Percentiles rank a stretch among this genome's conserved stretches.
Evolutionary conservation across 208 protist species (phyloP).

Genomic region (Crithidia thermophila): DNA sequence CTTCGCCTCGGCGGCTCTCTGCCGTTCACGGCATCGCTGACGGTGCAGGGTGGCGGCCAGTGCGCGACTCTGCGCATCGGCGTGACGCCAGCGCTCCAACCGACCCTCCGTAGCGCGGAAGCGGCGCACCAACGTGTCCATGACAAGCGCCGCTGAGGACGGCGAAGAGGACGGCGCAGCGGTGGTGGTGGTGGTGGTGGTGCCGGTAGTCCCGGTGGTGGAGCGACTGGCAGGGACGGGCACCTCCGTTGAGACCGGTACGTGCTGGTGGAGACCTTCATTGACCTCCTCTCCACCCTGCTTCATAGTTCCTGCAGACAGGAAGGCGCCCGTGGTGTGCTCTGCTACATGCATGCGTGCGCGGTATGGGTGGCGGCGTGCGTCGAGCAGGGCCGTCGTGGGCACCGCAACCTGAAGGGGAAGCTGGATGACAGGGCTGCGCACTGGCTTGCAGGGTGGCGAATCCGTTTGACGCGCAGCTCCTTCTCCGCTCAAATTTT

Average conservation of each 20-base stretch:
- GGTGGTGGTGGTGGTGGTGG: background rate
- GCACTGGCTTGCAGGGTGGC: background rate
- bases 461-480: too few relatives aligned
- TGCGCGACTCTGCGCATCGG: background rate
- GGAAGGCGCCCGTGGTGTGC: too few relatives aligned
- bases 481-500: too few relatives aligned
- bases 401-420: background rate
- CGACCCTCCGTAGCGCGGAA: constrained; percentile 26
- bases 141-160: constrained; percentile 12
- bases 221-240: background rate
- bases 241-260: background rate
- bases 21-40: background rate
- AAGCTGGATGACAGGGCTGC: constrained; percentile 17
- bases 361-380: background rate
- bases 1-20: too few relatives aligned
- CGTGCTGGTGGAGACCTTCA: too few relatives aligned
- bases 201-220: background rate
- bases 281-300: too few relatives aligned
- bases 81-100: constrained; percentile 24
- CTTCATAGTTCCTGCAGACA: too few relatives aligned
- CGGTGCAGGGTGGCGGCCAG: background rate
- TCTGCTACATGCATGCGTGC: background rate
- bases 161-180: constrained; percentile 2
- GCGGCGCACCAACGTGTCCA: constrained; percentile 32
- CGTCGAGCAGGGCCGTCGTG: constrained; percentile 5